phyloP scores from a whole-genome alignment of 345 rosid species.

The Citrus glauca region DNA sequence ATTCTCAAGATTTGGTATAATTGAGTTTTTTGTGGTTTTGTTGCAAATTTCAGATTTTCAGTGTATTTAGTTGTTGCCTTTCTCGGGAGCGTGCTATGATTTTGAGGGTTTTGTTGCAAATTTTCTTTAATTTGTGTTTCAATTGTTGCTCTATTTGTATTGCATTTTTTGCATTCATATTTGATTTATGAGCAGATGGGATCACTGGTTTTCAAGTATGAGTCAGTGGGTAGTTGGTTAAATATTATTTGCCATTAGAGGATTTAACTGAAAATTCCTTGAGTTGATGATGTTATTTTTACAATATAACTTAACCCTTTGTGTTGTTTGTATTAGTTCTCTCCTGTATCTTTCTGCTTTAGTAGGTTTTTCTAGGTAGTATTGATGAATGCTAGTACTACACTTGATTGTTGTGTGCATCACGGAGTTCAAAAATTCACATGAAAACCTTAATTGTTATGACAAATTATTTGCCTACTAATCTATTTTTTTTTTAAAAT shows the following conservation, averaged over 20 bases:
- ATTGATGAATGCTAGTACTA: not conserved
- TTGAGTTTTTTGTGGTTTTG: not conserved
- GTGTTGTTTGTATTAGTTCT: not conserved
- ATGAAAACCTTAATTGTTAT: not conserved
- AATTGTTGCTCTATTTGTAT: not conserved
- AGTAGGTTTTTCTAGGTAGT: not conserved
- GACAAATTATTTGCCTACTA: not conserved
- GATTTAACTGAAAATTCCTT: not conserved
- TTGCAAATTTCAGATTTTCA: not conserved
- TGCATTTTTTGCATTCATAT: not conserved
- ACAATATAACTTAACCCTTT: not conserved
- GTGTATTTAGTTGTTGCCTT: not conserved
- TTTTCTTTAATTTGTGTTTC: not conserved
- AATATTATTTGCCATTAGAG: not conserved
- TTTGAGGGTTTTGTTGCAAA: not conserved
- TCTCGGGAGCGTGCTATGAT: not conserved
- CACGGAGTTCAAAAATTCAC: not conserved
- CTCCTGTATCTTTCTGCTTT: not conserved
- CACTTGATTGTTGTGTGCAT: not conserved
- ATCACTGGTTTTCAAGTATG: not conserved
- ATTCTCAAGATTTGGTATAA: not conserved
- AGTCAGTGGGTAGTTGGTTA: not conserved
- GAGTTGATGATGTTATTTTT: not conserved
- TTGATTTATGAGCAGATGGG: not conserved
- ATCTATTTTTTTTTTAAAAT: not conserved